These are phyloP conservation scores for Candida nonsorbophila DNA, from an alignment of 805 yeast species.

Conservation along the genomic window DNA sequence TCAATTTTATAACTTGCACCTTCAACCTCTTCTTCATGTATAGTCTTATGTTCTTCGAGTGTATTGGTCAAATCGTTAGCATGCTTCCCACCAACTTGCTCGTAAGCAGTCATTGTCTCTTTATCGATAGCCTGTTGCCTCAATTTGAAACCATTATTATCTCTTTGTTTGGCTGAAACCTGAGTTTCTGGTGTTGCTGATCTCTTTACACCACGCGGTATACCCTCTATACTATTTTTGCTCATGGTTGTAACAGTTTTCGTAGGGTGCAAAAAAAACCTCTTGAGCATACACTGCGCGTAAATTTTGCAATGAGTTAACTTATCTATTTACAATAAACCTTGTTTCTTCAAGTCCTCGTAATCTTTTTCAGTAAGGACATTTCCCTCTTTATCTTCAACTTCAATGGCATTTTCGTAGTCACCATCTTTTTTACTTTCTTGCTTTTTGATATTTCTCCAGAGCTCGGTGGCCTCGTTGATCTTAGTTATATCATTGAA, in stretches of 20 bases:
- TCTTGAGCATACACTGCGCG: constrained; percentile 1
- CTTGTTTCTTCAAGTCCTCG: constrained; percentile 83
- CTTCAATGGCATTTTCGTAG: constrained; percentile 60
- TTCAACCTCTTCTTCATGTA: constrained; percentile 52
- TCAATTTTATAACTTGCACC: constrained; percentile 53
- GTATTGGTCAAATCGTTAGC: constrained; percentile 14
- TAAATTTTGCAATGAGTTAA: not conserved
- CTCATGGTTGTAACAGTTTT: constrained; percentile 1
- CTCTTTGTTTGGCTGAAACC: constrained; percentile 19
- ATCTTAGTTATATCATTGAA: constrained; percentile 66
- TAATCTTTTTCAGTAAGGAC: constrained; percentile 83
- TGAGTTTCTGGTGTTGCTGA: constrained; percentile 10
- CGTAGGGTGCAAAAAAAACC: not conserved
- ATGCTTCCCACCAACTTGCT: constrained; percentile 31
- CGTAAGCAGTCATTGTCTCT: constrained; percentile 32
- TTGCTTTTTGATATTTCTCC: constrained; percentile 41
- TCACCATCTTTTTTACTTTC: constrained; percentile 32
- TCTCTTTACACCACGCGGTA: constrained; percentile 8
- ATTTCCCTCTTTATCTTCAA: constrained; percentile 91
- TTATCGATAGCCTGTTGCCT: constrained; percentile 42
- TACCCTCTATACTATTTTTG: not conserved
- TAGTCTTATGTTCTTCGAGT: constrained; percentile 24
- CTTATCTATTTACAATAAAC: constrained; percentile 47
- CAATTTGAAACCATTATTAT: constrained; percentile 44
- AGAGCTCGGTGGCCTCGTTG: constrained; percentile 59